These are phyloP conservation scores for Russula dissimulans DNA, from an alignment of 768 basidiomycete species.

Conservation along the genomic window DNA sequence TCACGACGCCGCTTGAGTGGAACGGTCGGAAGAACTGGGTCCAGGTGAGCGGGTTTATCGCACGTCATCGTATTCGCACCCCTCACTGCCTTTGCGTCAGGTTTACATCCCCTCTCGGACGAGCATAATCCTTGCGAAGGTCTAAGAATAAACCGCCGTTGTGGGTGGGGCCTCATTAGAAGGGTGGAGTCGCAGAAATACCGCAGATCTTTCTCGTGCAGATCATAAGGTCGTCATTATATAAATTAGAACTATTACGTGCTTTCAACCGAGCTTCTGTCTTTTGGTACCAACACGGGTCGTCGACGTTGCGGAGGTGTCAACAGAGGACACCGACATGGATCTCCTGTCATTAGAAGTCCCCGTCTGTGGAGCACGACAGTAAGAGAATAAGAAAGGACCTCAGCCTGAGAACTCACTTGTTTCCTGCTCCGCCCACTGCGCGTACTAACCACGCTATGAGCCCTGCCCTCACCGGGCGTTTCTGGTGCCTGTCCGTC, in stretches of 20 bases:
- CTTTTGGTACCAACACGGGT: conserved; percentile 20
- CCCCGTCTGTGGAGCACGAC: conserved; percentile 13
- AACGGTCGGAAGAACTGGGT: conserved; percentile 85
- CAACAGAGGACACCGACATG: conserved; percentile 67
- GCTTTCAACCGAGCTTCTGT: conserved; percentile 18
- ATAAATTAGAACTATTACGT: conserved; percentile 4
- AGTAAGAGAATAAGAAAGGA: not conserved
- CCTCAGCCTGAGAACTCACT: conserved; percentile 31
- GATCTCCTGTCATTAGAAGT: conserved; percentile 41
- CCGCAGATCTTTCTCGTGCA: not conserved
- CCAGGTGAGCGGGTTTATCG: conserved; percentile 45
- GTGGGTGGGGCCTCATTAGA: not conserved
- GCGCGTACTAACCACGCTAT: conserved; percentile 41
- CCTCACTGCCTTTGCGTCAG: conserved; percentile 27
- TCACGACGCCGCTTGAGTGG: conserved; percentile 86
- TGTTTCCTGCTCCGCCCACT: conserved; percentile 47
- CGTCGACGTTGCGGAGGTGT: conserved; percentile 33
- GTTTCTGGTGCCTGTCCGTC: conserved; percentile 32
- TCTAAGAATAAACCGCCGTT: not conserved
- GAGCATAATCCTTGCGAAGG: conserved; percentile 53
- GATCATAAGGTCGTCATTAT: conserved; percentile 1
- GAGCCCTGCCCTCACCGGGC: conserved; percentile 54
- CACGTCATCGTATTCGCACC: not conserved
- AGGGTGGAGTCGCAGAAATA: not conserved
- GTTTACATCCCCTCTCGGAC: conserved; percentile 66